Percentiles rank a stretch among this genome's conserved stretches.
These are phyloP conservation scores for Linum usitatissimum DNA, from an alignment of 345 rosid species.

Conservation along the genomic window DNA sequence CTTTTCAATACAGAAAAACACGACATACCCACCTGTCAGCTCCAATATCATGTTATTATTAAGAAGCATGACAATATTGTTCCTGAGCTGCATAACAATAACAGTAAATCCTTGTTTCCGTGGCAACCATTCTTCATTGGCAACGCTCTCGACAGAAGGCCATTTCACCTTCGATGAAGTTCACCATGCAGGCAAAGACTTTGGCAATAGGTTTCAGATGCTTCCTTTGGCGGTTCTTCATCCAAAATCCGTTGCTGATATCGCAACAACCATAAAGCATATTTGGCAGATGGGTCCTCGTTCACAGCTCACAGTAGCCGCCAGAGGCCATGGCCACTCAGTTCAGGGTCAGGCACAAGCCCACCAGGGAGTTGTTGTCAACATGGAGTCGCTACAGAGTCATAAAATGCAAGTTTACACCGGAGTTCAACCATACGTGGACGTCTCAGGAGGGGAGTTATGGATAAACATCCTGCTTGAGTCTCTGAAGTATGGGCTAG, in stretches of 20 bases:
- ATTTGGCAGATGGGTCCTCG: slow-evolving; percentile 73
- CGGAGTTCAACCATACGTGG: slow-evolving; percentile 12
- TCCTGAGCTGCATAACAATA: too few relatives aligned
- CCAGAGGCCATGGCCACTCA: slow-evolving; percentile 27
- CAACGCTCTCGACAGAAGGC: slow-evolving; percentile 52
- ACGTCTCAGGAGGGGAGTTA: slow-evolving; percentile 17
- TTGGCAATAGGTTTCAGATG: slow-evolving; percentile 59
- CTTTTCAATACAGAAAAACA: too few relatives aligned
- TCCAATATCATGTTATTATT: too few relatives aligned
- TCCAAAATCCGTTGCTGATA: slow-evolving; percentile 72
- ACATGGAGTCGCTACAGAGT: slow-evolving; percentile 19
- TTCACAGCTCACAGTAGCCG: slow-evolving; percentile 31
- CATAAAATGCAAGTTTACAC: slow-evolving; percentile 10
- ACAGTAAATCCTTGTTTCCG: too few relatives aligned
- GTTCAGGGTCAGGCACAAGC: slow-evolving; percentile 24
- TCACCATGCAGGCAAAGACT: slow-evolving; percentile 69
- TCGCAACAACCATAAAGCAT: slow-evolving; percentile 59
- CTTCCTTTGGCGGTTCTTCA: slow-evolving; percentile 70
- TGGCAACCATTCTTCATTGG: slow-evolving; percentile 29
- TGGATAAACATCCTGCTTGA: slow-evolving; percentile 22
- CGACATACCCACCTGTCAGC: too few relatives aligned
- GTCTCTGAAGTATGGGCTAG: slow-evolving; percentile 17
- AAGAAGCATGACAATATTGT: too few relatives aligned
- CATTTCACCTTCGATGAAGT: slow-evolving; percentile 57
- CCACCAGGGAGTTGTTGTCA: slow-evolving; percentile 17